Base-by-base conservation (phyloP, 78 protist species). In the Dictyostelium intermedium region DNA sequence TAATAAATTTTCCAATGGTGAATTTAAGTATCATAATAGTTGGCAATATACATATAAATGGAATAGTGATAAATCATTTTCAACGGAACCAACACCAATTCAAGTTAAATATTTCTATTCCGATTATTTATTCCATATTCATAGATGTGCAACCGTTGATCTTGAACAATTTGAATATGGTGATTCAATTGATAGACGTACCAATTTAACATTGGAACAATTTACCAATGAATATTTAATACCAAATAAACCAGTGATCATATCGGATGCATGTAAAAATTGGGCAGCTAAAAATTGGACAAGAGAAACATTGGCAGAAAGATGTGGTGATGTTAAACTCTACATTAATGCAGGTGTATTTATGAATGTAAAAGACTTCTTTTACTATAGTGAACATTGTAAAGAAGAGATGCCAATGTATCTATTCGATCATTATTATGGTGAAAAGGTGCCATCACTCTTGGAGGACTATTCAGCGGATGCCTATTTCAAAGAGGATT, bases 321-420 rank as follows among this genome's bases (percentile, higher is more conserved):
- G 16, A n/a, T 53, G 81, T 11, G 95, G 95, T 32, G 83, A 91
- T 35, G 56, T 60, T 20, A 60, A 60, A 47, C 53, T 91, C 3
- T 83, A 91, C 45, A 50, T 83, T 30, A 83, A 91, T 43, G 53
- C 83, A 32, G 95, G 95, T 23, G 89, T 91, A 18, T 91, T 60
- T 47, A 87, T 97, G 96, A 87, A 92, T 6, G 77, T 94, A 11
- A 34, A 13, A 27, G 95, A 87, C 32, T 97, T 77, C 77, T n/a
- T 89, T 41, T 43, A 56, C 41, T 97, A 97, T 60, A 13, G 72
- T n/a, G 7, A 13, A 45, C 1, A 45, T 5, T n/a, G 41, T n/a
- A 25, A 20, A 1, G 98, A 97, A 41, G 98, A 97, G 53, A 80
- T 61, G 32, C 98, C 98, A 61, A 82, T 95, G 70, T 97, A 97